phyloP scores from a whole-genome alignment of 2,329 filamentous ascomycete genomes.

The Amesomyces nigricolor region DNA sequence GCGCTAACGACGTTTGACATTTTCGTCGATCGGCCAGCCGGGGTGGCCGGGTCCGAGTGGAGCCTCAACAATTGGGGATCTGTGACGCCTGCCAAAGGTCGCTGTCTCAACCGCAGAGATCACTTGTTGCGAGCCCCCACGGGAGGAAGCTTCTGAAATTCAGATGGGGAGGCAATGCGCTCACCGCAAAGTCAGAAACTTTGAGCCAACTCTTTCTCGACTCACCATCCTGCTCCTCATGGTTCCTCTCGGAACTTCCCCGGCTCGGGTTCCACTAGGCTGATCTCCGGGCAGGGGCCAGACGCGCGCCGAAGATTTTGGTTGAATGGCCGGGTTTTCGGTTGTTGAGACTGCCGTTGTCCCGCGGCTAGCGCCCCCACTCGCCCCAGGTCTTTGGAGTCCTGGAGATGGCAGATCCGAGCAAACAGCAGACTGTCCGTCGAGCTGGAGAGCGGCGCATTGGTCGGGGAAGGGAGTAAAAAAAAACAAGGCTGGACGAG shows the following conservation, averaged over 20 bases:
- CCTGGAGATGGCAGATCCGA: background rate
- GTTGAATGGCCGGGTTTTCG: constrained; percentile 23
- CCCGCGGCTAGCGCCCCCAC: constrained; percentile 5
- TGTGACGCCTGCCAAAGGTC: background rate
- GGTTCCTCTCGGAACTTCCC: constrained; percentile 7
- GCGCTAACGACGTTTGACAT: constrained; percentile 2
- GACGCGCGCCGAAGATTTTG: constrained; percentile 12
- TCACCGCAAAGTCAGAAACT: background rate
- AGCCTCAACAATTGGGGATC: constrained; percentile 27
- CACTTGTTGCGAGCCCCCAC: background rate
- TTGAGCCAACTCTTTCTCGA: too few relatives aligned
- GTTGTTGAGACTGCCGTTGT: constrained; percentile 23
- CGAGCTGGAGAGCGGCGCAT: too few relatives aligned
- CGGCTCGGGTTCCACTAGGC: constrained; percentile 18
- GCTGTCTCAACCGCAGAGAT: constrained; percentile 1
- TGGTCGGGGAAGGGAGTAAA: background rate
- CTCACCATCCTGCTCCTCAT: too few relatives aligned
- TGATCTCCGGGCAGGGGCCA: constrained; percentile 12
- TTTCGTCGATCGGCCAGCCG: constrained; percentile 15
- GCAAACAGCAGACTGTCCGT: background rate
- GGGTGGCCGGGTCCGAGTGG: constrained; percentile 15
- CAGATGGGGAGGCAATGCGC: background rate
- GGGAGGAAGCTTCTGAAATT: too few relatives aligned
- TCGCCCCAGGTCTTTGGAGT: background rate
- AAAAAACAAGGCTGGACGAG: background rate